These are phyloP conservation scores for Trichoderma orchidacearum DNA, from an alignment of 495 filamentous ascomycete species.

Conservation along the genomic window DNA sequence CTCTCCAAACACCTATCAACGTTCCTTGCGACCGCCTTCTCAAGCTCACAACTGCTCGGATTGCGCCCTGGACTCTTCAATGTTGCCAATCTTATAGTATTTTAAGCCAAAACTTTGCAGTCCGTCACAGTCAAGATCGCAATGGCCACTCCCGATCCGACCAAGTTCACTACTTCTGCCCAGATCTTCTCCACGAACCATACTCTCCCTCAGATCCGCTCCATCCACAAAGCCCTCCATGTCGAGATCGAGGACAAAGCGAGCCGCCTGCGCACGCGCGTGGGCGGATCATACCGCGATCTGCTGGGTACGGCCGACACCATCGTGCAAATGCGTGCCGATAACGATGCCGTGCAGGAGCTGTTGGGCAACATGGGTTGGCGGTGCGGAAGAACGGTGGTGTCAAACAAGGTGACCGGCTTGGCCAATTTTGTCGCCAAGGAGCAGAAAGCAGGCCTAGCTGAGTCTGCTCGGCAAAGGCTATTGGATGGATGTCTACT, in stretches of 20 bases:
- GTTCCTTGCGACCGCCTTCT: not conserved
- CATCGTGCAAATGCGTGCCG: slow-evolving; percentile 75
- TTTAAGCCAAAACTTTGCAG: not conserved
- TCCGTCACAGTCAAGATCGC: not conserved
- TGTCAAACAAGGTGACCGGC: slow-evolving; percentile 56
- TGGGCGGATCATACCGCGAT: slow-evolving; percentile 88
- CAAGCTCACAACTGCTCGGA: no score
- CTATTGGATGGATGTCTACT: slow-evolving; percentile 27
- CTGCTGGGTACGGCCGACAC: slow-evolving; percentile 84
- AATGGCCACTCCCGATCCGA: slow-evolving; percentile 26
- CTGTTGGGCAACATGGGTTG: slow-evolving; percentile 58
- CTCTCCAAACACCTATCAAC: not conserved
- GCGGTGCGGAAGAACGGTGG: slow-evolving; percentile 58
- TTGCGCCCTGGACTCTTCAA: not conserved
- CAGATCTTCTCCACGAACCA: slow-evolving; percentile 61
- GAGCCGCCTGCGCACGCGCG: slow-evolving; percentile 75
- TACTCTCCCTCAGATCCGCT: slow-evolving; percentile 51
- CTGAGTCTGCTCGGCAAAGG: slow-evolving; percentile 27
- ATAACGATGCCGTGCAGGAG: slow-evolving; percentile 61
- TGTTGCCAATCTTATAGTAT: not conserved
- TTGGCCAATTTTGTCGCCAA: slow-evolving; percentile 40
- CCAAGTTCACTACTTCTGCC: slow-evolving; percentile 46
- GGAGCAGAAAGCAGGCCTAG: slow-evolving; percentile 21
- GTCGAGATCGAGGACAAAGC: slow-evolving; percentile 59
- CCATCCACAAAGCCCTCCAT: slow-evolving; percentile 40